Evolutionary conservation across 2,329 filamentous ascomycete genomes (phyloP).

Genomic region (Sarocladium kiliense): DNA sequence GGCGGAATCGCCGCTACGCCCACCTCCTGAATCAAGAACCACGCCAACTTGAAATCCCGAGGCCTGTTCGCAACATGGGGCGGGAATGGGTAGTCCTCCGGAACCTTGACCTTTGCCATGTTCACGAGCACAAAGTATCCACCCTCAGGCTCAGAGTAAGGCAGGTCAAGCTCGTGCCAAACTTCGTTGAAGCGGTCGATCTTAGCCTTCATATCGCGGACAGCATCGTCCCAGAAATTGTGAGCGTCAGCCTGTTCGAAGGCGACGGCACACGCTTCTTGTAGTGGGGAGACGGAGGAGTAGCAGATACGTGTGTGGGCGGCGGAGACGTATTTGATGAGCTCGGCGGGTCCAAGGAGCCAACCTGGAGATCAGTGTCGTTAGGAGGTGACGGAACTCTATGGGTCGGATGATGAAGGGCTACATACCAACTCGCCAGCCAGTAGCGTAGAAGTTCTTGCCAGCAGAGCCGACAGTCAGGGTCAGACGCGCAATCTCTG

Average conservation of each 20-base stretch:
- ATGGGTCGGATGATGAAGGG: too few species aligned
- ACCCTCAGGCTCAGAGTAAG: conserved; percentile 89
- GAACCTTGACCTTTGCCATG: conserved; percentile 80
- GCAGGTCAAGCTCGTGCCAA: conserved; percentile 69
- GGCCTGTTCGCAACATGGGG: conserved; percentile 80
- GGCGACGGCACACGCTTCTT: conserved; percentile 89
- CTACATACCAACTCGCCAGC: conserved; percentile 73
- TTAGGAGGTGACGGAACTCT: too few species aligned
- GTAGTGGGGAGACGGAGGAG: conserved; percentile 84
- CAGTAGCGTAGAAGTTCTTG: conserved; percentile 97
- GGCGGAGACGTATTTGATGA: conserved; percentile 86
- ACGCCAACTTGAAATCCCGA: conserved; percentile 88
- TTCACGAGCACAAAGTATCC: conserved; percentile 98
- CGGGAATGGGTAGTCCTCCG: conserved; percentile 81
- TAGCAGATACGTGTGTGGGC: conserved; percentile 97
- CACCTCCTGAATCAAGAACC: conserved; percentile 96
- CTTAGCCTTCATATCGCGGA: conserved; percentile 84
- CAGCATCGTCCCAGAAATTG: conserved; percentile 82
- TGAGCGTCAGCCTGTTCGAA: conserved; percentile 84
- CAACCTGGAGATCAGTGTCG: conserved; percentile 62
- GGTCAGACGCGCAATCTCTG: conserved; percentile 81
- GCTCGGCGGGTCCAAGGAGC: conserved; percentile 81
- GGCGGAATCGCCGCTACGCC: conserved; percentile 95
- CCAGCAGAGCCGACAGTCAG: conserved; percentile 92
- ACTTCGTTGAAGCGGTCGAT: conserved; percentile 81